Base-by-base conservation (phyloP, 805 yeast species). In the Saturnispora kantuleensis region DNA sequence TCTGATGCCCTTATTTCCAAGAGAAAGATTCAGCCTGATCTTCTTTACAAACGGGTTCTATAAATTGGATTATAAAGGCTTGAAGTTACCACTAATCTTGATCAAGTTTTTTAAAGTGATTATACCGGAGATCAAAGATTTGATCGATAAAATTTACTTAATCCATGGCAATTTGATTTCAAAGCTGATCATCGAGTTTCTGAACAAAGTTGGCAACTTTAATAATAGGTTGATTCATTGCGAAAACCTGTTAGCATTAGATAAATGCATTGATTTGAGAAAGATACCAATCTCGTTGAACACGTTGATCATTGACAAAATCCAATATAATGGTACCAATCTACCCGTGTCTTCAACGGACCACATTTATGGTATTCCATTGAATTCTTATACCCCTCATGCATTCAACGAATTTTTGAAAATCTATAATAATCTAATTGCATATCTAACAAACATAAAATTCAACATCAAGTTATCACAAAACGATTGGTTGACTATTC, bases 121-220 rank as follows among this genome's bases (percentile, higher is more conserved):
- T 26, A 78, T 90, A 2, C 70, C 73, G 12, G 69, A 68, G 5
- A 63, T 71, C 37, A 74, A 76, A 48, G 71, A 73, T 42, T 68
- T 74, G 45, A 62, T 90, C 37, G 65, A 66, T 42, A 81, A 77
- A 55, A 68, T 87, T 3, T 83, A 81, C 50, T 73, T 89, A 29
- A 95, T 90, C 2, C 97, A 90, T 62, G 96, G 89, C 52, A 81
- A 84, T 39, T 88, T 96, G 93, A 75, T 89, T 63, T 75, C 86
- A 26, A 77, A 87, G 53, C 81, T 95, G 0, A 73, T 86, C 32
- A 74, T 83, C 12, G 88, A 84, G 44, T 72, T 87, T 18, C 65
- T 85, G 47, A 70, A 79, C 45, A 83, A 81, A 55, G 79, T 84
- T 2, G 50, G 56, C 56, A 51, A 54, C 6, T 52, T 53, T 21